Evolutionary conservation across 176 grass and related monocot genomes (phyloP), one percentile per base, ranked within the genome.

Genomic region (Eleusine indica): DNA sequence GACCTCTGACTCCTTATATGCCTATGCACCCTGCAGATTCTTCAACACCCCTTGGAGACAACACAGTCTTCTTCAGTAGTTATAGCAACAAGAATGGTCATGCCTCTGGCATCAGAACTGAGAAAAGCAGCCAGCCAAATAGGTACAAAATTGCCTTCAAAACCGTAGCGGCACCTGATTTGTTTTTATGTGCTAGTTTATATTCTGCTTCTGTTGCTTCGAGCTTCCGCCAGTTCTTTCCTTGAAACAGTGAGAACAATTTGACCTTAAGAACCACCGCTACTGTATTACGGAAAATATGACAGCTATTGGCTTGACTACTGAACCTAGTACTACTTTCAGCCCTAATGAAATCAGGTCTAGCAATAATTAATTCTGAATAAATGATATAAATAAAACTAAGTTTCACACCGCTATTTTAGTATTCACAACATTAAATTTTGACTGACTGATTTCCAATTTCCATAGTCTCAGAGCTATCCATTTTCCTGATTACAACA

Each of bases 401-500:
- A 62, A 67, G 0, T 19, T 49, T 41, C 64, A 42, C 19, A 17
- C n/a, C 16, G 37, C 57, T 58, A 38, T 19, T 68, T 25, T 19
- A 61, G 69, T 22, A 70, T 63, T 35, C 15, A 87, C 72, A 62
- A 58, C 47, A 29, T 48, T 8, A 71, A 46, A 0, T 78, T 86
- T 41, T 7, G 61, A 86, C 78, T 60, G 58, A 86, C 47, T 51
- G 15, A 74, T 76, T 62, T 71, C 54, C 11, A 85, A 56, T 73
- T 32, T 38, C 73, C 40, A 61, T 71, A 56, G 74, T 70, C 82
- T 21, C 13, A 60, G 62, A 80, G 4, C 21, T 75, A 43, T 32
- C 63, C 17, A 13, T 61, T 78, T 85, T 30, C 39, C 51, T 62
- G 53, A 43, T 68, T 83, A 86, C 84, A 86, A 43, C 61, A 38